These are phyloP conservation scores for Boletus edulis DNA, from an alignment of 768 basidiomycete species.

Conservation along the genomic window DNA sequence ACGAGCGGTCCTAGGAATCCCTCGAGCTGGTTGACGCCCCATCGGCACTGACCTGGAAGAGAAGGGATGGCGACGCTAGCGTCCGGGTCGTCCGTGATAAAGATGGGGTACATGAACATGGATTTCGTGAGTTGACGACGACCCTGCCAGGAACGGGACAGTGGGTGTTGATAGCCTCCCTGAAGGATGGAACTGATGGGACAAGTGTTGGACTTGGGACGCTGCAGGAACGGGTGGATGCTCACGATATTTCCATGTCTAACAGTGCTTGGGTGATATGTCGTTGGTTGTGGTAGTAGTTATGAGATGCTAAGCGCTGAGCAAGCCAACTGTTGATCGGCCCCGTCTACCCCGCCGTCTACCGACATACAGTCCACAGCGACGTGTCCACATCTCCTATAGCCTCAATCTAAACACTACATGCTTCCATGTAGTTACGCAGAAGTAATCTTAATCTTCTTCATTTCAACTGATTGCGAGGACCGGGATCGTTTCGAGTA, in stretches of 20 bases:
- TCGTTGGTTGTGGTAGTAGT: too few relatives aligned
- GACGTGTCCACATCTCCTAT: too few relatives aligned
- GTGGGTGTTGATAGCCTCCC: constrained; percentile 92
- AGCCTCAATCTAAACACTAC: too few relatives aligned
- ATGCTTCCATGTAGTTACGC: too few relatives aligned
- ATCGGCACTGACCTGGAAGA: constrained; percentile 85
- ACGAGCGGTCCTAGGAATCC: constrained; percentile 86
- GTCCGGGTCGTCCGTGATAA: constrained; percentile 92
- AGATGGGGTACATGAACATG: constrained; percentile 99
- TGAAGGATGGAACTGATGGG: constrained; percentile 69
- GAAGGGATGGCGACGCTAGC: constrained; percentile 74
- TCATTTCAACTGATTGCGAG: too few relatives aligned
- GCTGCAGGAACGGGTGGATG: neutral
- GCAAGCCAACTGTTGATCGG: too few relatives aligned
- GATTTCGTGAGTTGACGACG: constrained; percentile 76
- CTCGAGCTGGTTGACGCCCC: constrained; percentile 94
- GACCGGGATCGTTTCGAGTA: too few relatives aligned
- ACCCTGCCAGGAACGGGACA: constrained; percentile 85
- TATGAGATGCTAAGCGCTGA: too few relatives aligned
- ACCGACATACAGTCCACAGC: too few relatives aligned
- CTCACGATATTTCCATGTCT: constrained; percentile 48
- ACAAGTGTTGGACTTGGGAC: constrained; percentile 1
- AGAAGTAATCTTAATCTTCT: too few relatives aligned
- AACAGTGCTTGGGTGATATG: neutral
- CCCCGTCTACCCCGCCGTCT: too few relatives aligned